A percentile compares a stretch with the other conserved stretches of the same genome.
Conservation (phyloP, 1,284 basidiomycete genomes). For the Xanthoconium separans region DNA sequence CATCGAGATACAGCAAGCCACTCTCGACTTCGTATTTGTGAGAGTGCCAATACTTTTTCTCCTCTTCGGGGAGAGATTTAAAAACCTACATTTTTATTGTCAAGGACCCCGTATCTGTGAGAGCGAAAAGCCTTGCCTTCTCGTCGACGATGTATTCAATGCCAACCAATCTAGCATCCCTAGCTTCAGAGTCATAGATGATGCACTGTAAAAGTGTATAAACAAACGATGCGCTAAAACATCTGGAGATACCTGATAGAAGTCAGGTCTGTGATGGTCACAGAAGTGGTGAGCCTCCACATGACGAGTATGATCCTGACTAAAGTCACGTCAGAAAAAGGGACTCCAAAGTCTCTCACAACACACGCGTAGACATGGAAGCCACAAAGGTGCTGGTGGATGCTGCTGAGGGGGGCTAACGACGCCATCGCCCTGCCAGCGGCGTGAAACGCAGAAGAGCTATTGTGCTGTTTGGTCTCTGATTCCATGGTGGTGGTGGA, state of each 20-base stretch:
- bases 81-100: slow-evolving; percentile 34
- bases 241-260: slow-evolving; percentile 18
- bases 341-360: neutral
- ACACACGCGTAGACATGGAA: slow-evolving; percentile 40
- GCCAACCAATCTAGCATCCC: slow-evolving; percentile 48
- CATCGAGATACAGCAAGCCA: slow-evolving; percentile 45
- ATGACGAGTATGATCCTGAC: slow-evolving; percentile 37
- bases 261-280: slow-evolving; percentile 20
- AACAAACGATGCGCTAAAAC: neutral
- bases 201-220: slow-evolving; percentile 30
- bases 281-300: slow-evolving; percentile 36
- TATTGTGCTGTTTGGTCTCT: slow-evolving; percentile 9
- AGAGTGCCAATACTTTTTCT: slow-evolving; percentile 54
- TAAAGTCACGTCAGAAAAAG: neutral
- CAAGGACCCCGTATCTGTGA: neutral
- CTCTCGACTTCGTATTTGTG: slow-evolving; percentile 50
- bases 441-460: slow-evolving; percentile 22
- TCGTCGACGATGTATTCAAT: slow-evolving; percentile 54
- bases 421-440: slow-evolving; percentile 43
- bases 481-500: slow-evolving; percentile 10
- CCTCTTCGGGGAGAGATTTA: slow-evolving; percentile 40
- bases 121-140: slow-evolving; percentile 22
- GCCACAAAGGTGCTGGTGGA: slow-evolving; percentile 50
- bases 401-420: slow-evolving; percentile 44
- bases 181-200: slow-evolving; percentile 47